These are phyloP conservation scores for Beauveria rudraprayagi DNA, from an alignment of 2,329 filamentous ascomycete species.

Conservation along the genomic window DNA sequence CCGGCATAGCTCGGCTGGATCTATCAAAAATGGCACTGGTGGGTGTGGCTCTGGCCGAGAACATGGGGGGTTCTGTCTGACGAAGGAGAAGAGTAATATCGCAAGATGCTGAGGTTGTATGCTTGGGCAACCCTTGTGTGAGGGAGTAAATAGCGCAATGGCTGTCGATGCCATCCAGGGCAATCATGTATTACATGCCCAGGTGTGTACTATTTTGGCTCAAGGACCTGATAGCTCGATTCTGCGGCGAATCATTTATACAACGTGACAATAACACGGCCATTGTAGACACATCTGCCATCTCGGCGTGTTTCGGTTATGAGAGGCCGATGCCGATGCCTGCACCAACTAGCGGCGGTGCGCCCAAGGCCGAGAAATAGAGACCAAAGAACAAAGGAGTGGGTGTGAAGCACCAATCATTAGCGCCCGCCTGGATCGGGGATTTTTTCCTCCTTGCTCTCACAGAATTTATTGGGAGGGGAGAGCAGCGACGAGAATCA, in stretches of 20 bases:
- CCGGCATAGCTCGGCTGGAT: not conserved
- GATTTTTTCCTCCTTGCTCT: not conserved
- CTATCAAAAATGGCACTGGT: not conserved
- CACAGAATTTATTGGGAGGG: not conserved
- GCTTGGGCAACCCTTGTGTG: not conserved
- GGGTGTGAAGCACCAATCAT: not conserved
- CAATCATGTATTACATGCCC: not conserved
- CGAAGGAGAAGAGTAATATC: not conserved
- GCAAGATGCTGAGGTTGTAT: not conserved
- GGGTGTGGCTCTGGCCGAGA: not conserved
- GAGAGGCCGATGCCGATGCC: constrained; percentile 1
- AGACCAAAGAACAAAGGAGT: not conserved
- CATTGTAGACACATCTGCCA: constrained; percentile 2
- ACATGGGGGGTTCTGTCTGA: not conserved
- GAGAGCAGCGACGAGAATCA: not conserved
- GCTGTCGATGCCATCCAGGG: not conserved
- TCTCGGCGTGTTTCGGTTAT: constrained; percentile 9
- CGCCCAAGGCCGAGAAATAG: not conserved
- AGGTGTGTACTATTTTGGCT: not conserved
- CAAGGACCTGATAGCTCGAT: not conserved
- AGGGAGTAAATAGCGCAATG: not conserved
- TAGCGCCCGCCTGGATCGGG: constrained; percentile 6
- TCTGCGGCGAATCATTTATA: not conserved
- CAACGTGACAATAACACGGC: not conserved
- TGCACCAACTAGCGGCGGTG: not conserved